Evolutionary conservation across 371 early-diverging fungal genomes (phyloP).

Genomic region (Cokeromyces recurvatus): DNA sequence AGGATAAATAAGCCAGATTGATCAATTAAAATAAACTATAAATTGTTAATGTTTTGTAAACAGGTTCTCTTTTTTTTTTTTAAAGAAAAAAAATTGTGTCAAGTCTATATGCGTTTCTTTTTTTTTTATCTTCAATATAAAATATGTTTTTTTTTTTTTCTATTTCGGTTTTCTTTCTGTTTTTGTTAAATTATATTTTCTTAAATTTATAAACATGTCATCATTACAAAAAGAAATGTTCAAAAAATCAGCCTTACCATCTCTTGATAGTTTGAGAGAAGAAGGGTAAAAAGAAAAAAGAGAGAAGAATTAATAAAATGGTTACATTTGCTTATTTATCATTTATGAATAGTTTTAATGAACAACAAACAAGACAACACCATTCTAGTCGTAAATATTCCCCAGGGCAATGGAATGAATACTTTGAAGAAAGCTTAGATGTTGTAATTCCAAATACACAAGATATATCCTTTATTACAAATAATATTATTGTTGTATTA

Average conservation of each 20-base stretch:
- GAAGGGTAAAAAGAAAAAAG: constrained; percentile 8
- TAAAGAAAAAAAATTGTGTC: too few species aligned
- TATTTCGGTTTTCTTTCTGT: too few species aligned
- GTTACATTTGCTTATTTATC: too few species aligned
- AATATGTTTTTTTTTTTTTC: constrained; percentile 4
- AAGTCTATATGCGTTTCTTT: too few species aligned
- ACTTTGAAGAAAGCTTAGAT: constrained; percentile 30
- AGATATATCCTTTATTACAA: constrained; percentile 30
- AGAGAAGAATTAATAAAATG: too few species aligned
- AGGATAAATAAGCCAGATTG: too few species aligned
- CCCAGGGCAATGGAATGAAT: constrained; percentile 31
- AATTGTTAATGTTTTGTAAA: neutral
- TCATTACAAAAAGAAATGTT: constrained; percentile 39
- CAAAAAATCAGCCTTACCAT: constrained; percentile 18
- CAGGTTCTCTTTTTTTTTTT: neutral
- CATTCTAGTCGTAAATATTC: too few species aligned
- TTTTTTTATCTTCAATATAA: too few species aligned
- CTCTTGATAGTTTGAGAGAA: constrained; percentile 15
- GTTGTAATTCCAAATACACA: constrained; percentile 18
- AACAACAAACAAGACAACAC: too few species aligned
- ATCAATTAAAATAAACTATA: too few species aligned
- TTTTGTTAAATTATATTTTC: too few species aligned
- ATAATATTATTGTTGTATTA: neutral
- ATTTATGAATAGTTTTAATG: too few species aligned
- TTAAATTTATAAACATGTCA: constrained; percentile 33